Evolutionary conservation across 1,139 yeast genomes (phyloP).

Genomic region (Hyphopichia buzzinii): DNA sequence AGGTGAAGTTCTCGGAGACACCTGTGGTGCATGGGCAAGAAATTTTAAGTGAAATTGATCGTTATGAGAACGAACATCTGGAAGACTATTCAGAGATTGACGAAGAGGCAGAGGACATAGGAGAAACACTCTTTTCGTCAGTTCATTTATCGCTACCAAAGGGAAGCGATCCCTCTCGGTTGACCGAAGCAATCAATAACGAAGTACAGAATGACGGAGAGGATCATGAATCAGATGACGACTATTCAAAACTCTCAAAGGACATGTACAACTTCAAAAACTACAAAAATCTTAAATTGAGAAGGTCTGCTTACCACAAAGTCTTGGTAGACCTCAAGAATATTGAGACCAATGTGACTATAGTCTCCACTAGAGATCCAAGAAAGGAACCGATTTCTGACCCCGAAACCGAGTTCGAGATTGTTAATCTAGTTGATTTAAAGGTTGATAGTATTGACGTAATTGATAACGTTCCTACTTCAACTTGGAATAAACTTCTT

Average conservation of each 20-base stretch:
- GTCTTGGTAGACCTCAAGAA: constrained; percentile 55
- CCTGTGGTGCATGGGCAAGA: neutral
- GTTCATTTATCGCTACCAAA: constrained; percentile 65
- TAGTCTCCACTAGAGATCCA: constrained; percentile 51
- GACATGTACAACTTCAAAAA: constrained; percentile 18
- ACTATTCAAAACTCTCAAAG: constrained; percentile 11
- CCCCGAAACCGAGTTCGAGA: constrained; percentile 34
- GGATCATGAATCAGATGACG: constrained; percentile 1
- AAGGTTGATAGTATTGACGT: constrained; percentile 56
- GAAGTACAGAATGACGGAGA: constrained; percentile 28
- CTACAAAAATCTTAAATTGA: constrained; percentile 50
- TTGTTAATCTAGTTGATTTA: constrained; percentile 46
- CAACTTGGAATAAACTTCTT: constrained; percentile 88
- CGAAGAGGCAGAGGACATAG: constrained; percentile 33
- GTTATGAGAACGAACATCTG: constrained; percentile 8
- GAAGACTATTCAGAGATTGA: constrained; percentile 12
- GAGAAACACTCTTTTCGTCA: constrained; percentile 71
- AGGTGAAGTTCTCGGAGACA: constrained; percentile 7
- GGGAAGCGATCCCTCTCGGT: constrained; percentile 42
- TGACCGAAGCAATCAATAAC: constrained; percentile 55
- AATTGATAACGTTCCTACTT: constrained; percentile 77
- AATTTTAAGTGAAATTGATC: neutral
- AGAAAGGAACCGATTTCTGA: constrained; percentile 23
- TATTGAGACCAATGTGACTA: constrained; percentile 45
- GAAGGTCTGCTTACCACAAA: constrained; percentile 67